phyloP scores from a whole-genome alignment of 2,329 filamentous ascomycete genomes.

The Arthrinium phaeospermum region DNA sequence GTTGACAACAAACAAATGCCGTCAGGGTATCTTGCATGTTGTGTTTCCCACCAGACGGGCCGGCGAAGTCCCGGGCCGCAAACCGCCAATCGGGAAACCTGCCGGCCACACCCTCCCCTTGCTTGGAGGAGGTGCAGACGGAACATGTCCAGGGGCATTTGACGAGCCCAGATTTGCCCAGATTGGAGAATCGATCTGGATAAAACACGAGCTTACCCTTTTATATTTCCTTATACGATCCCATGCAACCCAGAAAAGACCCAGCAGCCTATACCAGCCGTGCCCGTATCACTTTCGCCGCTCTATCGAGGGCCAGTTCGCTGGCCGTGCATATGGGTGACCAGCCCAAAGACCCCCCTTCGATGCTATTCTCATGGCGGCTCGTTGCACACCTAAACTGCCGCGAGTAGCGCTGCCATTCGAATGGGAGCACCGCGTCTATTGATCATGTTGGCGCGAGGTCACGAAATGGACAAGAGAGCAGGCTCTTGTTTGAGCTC shows the following conservation, averaged over 20 bases:
- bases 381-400: conserved; percentile 1
- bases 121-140: neutral
- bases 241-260: neutral
- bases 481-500: neutral
- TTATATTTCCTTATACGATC: conserved; percentile 11
- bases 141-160: conserved; percentile 9
- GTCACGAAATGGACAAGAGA: neutral
- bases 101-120: neutral
- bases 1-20: neutral
- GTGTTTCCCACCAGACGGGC: conserved; percentile 10
- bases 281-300: neutral
- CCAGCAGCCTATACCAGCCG: neutral
- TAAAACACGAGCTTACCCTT: conserved; percentile 20
- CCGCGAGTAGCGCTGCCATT: neutral
- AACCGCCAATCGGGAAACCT: neutral
- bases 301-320: neutral
- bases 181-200: conserved; percentile 18
- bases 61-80: conserved; percentile 16
- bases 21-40: conserved; percentile 1
- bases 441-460: neutral
- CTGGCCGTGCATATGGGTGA: neutral
- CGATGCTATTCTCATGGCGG: neutral
- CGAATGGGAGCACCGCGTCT: neutral
- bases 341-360: neutral
- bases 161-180: conserved; percentile 7